These are phyloP conservation scores for Hypoxylon sp. DNA, from an alignment of 2,329 filamentous ascomycete species.

Conservation along the genomic window DNA sequence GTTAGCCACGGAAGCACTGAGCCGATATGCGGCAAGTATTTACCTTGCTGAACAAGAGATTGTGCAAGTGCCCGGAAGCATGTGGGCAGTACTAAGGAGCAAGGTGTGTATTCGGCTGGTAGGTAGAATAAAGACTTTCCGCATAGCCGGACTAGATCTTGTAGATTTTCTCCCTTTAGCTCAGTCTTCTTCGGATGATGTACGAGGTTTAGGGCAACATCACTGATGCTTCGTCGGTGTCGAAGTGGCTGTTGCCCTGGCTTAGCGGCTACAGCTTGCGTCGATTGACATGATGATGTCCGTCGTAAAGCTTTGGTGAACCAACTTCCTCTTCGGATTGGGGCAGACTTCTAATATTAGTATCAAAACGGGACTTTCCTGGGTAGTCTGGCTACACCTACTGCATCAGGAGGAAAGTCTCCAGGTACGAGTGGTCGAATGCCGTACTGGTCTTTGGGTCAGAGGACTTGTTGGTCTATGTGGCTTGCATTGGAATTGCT, in stretches of 20 bases:
- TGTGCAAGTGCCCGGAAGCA: slow-evolving; percentile 73
- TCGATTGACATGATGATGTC: slow-evolving; percentile 44
- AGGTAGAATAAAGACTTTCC: slow-evolving; percentile 70
- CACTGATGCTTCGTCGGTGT: slow-evolving; percentile 64
- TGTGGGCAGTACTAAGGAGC: slow-evolving; percentile 67
- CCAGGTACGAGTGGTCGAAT: slow-evolving; percentile 50
- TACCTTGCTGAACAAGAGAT: slow-evolving; percentile 68
- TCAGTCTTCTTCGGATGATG: slow-evolving; percentile 54
- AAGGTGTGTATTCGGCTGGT: slow-evolving; percentile 65
- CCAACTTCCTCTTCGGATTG: slow-evolving; percentile 49
- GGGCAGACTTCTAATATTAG: slow-evolving; percentile 23
- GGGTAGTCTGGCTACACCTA: slow-evolving; percentile 27
- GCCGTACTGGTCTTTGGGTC: slow-evolving; percentile 58
- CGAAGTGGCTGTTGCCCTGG: slow-evolving; percentile 44
- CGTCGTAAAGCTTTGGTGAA: slow-evolving; percentile 50
- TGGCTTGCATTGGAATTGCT: slow-evolving; percentile 1
- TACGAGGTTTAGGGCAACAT: slow-evolving; percentile 59
- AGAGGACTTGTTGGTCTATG: slow-evolving; percentile 3
- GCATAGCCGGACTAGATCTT: slow-evolving; percentile 68
- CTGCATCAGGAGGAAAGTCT: slow-evolving; percentile 39
- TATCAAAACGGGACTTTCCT: neutral
- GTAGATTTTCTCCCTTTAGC: slow-evolving; percentile 60
- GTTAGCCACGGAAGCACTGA: slow-evolving; percentile 19
- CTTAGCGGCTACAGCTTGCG: slow-evolving; percentile 41
- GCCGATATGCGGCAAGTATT: slow-evolving; percentile 25